Evolutionary conservation across 257 asterid species (phyloP).

Genomic region (Plantago major): DNA sequence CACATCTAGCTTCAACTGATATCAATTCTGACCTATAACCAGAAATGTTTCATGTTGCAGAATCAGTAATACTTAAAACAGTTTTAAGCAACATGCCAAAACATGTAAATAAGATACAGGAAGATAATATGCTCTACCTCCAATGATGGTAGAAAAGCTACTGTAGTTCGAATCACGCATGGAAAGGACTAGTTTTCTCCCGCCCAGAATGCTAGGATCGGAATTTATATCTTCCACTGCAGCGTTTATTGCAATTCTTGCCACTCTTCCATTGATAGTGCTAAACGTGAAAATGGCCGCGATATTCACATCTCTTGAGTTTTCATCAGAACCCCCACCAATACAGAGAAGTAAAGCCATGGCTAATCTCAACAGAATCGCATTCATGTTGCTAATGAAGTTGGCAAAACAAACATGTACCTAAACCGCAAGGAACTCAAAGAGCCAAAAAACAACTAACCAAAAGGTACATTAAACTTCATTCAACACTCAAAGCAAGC

Average conservation of each 20-base stretch:
- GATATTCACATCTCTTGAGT: conserved; percentile 29
- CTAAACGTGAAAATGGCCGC: conserved; percentile 39
- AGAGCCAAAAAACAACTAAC: too few relatives aligned
- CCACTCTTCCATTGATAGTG: conserved; percentile 42
- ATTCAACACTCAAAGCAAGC: too few relatives aligned
- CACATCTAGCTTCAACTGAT: too few relatives aligned
- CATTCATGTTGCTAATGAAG: conserved; percentile 3
- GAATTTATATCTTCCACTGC: conserved; percentile 48
- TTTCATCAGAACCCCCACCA: conserved; percentile 4
- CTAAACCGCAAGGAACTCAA: too few relatives aligned
- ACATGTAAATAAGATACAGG: not conserved
- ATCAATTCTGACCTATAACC: too few relatives aligned
- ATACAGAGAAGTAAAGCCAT: conserved; percentile 4
- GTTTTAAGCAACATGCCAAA: not conserved
- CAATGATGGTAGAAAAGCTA: conserved; percentile 40
- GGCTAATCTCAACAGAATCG: conserved; percentile 3
- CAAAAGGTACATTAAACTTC: too few relatives aligned
- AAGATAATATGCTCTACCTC: conserved; percentile 15
- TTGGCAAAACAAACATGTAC: too few relatives aligned
- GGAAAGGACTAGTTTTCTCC: conserved; percentile 29
- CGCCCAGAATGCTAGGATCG: conserved; percentile 36
- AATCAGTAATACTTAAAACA: not conserved
- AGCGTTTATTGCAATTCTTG: conserved; percentile 43
- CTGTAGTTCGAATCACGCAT: conserved; percentile 37
- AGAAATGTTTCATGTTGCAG: not conserved